Base-by-base conservation (phyloP, 148 eudicot genomes). In the Vaccinium darrowii region DNA sequence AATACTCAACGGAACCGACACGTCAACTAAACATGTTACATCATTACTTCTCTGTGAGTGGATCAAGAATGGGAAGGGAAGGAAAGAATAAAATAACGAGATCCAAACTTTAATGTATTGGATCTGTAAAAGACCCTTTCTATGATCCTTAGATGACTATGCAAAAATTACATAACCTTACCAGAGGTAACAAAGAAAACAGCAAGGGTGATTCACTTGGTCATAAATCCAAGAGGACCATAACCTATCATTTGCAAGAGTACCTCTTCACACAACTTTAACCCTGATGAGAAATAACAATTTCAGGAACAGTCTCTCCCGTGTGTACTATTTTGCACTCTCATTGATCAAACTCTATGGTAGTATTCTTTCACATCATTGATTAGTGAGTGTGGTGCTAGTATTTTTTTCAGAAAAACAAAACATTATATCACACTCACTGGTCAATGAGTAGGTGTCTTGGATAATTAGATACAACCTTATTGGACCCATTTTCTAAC, bases 1-100 rank as follows among this genome's bases (percentile, higher is more conserved):
- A 71, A 62, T 71, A 86, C 79, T 69, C 36, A 62, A 60, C 53
- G 80, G 51, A 47, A 74, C 14, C 69, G 13, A 19, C 33, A n/a
- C 39, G 53, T 52, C n/a, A 14, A 67, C 19, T 33, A 36, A 33
- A 72, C 12, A 33, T 50, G 15, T 7, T 13, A n/a, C 69, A 39
- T 63, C 77, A 62, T 63, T 30, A 23, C 23, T 30, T 6, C 57
- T 52, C 49, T 76, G n/a, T 2, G 10, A 53, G 9, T 18, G 58
- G 69, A n/a, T 63, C n/a, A 63, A n/a, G 69, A 63, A n/a, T 63
- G 25, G 69, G 30, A 63, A 63, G 27, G 19, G n/a, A 63, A 23
- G 27, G 4, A 2, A 63, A 62, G 25, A 62, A 62, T 9, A 19
- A 5, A 62, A 62, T 62, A 21, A 63, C 0, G 13, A 63, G 18